Evolutionary conservation across 2,329 filamentous ascomycete genomes (phyloP), one percentile per base, ranked within the genome.

Genomic region (Diaporthe capsici): DNA sequence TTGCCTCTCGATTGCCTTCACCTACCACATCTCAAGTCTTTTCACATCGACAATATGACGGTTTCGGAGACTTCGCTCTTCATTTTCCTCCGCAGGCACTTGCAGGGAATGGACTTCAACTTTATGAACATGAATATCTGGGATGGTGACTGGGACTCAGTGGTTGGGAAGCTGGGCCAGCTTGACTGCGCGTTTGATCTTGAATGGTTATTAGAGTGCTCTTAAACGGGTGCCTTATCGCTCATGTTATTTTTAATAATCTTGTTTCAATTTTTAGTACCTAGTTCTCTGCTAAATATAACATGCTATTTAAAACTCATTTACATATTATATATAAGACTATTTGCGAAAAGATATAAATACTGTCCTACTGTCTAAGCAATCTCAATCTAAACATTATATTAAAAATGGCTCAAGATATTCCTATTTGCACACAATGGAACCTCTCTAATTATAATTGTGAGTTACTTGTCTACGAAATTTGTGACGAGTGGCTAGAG

Each of bases 81-180:
- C 53, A 13, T 31, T 31, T 55, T 55, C 53, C 53, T 55, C 6
- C 53, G 53, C 4, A 55, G 12, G 53, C 53, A 55, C 53, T 55
- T 55, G 12, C 53, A 55, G 10, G 25, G 25, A 31, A 55, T 55
- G 12, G 25, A 55, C 25, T 55, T 55, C 7, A 55, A 15, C 15
- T 55, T 55, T 31, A 55, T 55, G 12, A 55, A 55, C 25, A 55
- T 55, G n/a, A n/a, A n/a, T n/a, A n/a, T n/a, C n/a, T n/a, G n/a
- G n/a, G n/a, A n/a, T n/a, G n/a, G n/a, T n/a, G 7, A 55, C 53
- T 55, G 12, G 12, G 25, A 55, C 5, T 55, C 12, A 31, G 25
- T 55, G 6, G 53, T 55, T 31, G 6, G 25, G 53, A 8, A 55
- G 25, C 53, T 55, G 12, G 13, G 53, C 25, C 12, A 55, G 53